Percentiles rank a stretch among this genome's conserved stretches.
Evolutionary conservation across 2,329 filamentous ascomycete genomes (phyloP).

Genomic region (Penicillium sp.): DNA sequence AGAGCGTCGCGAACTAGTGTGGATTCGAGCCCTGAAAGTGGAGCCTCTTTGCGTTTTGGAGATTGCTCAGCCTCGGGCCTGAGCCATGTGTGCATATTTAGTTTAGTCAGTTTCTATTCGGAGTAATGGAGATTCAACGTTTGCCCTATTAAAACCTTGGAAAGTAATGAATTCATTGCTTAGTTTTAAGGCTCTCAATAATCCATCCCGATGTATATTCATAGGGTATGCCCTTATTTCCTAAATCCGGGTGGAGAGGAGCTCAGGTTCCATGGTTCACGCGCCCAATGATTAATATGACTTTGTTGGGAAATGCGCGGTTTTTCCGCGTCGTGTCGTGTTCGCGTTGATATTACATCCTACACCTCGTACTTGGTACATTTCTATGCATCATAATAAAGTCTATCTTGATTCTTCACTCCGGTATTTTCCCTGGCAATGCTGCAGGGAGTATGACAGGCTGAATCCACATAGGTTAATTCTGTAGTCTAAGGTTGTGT

Average conservation of each 20-base stretch:
- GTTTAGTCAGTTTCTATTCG: background rate
- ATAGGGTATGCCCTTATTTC: constrained; percentile 7
- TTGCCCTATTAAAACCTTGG: background rate
- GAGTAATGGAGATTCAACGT: background rate
- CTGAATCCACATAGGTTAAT: constrained; percentile 6
- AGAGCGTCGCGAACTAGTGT: constrained; percentile 21
- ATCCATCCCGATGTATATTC: background rate
- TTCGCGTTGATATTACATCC: background rate
- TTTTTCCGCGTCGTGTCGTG: constrained; percentile 1
- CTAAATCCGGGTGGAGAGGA: constrained; percentile 1
- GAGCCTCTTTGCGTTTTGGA: constrained; percentile 10
- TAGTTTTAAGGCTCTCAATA: background rate
- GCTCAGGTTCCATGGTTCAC: constrained; percentile 19
- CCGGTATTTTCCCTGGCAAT: background rate
- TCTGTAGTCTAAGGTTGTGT: background rate
- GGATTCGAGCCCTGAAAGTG: constrained; percentile 30
- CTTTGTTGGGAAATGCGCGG: constrained; percentile 7
- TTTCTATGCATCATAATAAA: background rate
- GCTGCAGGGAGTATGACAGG: constrained; percentile 2
- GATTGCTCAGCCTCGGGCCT: constrained; percentile 11
- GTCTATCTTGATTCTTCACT: background rate
- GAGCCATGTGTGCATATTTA: constrained; percentile 1
- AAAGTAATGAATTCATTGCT: too few relatives aligned
- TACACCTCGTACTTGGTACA: too few relatives aligned
- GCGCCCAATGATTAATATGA: constrained; percentile 12